Evolutionary conservation across 371 early-diverging fungal species (phyloP), one percentile per base, ranked within the genome.

Genomic region (Mucor racemosus): DNA sequence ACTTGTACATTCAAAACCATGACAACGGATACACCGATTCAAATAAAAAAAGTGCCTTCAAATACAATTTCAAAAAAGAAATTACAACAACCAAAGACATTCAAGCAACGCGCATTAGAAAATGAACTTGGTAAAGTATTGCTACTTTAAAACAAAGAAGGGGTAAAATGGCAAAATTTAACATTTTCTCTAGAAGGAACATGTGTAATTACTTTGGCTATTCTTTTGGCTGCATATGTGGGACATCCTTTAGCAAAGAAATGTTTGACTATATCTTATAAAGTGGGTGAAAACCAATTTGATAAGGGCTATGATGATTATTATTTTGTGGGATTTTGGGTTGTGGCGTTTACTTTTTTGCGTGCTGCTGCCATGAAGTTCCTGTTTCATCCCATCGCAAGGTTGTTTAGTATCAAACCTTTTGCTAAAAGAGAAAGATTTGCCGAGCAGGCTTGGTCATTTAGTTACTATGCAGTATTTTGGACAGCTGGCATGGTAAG

Each of bases 261-360:
- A 34, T 62, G 67, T 21, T 11, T 67, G 38, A 38, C 39, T 38
- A 11, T 67, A 48, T 61, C 67, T 0, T 62, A 67, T 17, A 46
- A 50, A 33, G 57, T 62, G 17, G 60, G 55, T 33, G 54, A 35
- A 31, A 38, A 66, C 46, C 66, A 72, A 13, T 84, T 82, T 60
- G 76, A 60, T 55, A 82, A 84, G 66, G 86, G 86, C 34, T 64
- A 36, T 21, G 76, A 81, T 34, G 94, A 94, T 64, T 17, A 82
- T 9, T 88, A 79, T 60, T 88, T 84, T 74, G 79, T 91, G 14
- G 60, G 69, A 59, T 86, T 89, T 76, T 92, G 90, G 88, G 78
- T 88, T 62, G 72, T 90, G 26, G 82, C 84, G 5, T 90, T 92
- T 69, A 91, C 91, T n/a, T 86, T 89, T 39, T 65, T 89, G 46